Conservation (phyloP, 306 rosid species). For the cucumber (Cucumis sativus) region DNA sequence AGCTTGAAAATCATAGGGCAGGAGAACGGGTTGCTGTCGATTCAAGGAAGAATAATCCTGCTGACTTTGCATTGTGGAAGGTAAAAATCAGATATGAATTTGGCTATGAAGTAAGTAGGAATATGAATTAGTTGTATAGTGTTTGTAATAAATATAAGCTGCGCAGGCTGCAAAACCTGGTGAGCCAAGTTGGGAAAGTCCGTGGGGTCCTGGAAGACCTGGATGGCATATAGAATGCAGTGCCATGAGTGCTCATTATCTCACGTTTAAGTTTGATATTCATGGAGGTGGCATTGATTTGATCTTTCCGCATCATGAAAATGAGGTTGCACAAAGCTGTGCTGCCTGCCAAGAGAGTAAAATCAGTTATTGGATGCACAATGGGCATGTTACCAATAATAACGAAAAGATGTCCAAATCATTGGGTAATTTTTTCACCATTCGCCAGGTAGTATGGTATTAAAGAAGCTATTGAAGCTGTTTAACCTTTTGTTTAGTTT, state of each 20-base stretch:
- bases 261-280: constrained; percentile 71
- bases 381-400: constrained; percentile 89
- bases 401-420: constrained; percentile 95
- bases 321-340: constrained; percentile 91
- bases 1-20: constrained; percentile 67
- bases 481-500: not conserved
- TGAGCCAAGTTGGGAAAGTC: constrained; percentile 97
- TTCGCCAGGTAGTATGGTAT: constrained; percentile 69
- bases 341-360: constrained; percentile 67
- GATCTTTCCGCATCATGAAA: constrained; percentile 97
- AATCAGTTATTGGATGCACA: constrained; percentile 83
- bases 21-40: constrained; percentile 90
- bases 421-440: constrained; percentile 86
- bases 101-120: not conserved
- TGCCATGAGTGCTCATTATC: constrained; percentile 90
- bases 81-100: constrained; percentile 23
- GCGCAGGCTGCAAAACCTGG: constrained; percentile 80
- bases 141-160: constrained; percentile 4
- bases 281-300: constrained; percentile 98
- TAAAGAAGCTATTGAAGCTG: not conserved
- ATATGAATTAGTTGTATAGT: not conserved
- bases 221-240: constrained; percentile 99
- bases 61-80: constrained; percentile 98
- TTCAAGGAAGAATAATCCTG: constrained; percentile 72
- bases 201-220: constrained; percentile 95